Percentiles rank a stretch among this genome's conserved stretches.
phyloP scores from a whole-genome alignment of 768 basidiomycete species.

The Amanita jacksonii region DNA sequence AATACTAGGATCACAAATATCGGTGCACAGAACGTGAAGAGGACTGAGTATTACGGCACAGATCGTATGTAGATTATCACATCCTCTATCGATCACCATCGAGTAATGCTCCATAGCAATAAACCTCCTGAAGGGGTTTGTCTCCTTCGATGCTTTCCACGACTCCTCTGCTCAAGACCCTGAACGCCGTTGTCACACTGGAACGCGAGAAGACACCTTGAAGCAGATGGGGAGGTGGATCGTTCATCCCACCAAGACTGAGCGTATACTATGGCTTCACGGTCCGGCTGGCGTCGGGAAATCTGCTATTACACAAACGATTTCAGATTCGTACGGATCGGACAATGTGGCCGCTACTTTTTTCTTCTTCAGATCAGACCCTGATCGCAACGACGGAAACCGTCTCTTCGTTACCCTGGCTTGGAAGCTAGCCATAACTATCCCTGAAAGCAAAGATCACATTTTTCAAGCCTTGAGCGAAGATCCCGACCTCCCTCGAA shows the following conservation, averaged over 20 bases:
- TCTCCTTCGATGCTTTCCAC: background rate
- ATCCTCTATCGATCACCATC: too few species aligned
- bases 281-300: constrained; percentile 7
- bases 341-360: background rate
- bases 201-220: background rate
- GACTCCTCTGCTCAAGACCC: background rate
- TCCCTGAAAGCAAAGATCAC: background rate
- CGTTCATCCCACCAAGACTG: background rate
- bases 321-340: background rate
- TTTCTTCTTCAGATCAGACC: background rate
- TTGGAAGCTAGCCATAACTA: background rate
- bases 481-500: too few species aligned
- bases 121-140: background rate
- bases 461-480: too few species aligned
- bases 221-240: background rate
- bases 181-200: background rate
- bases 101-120: too few species aligned
- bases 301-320: constrained; percentile 4
- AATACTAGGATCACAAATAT: too few species aligned
- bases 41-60: too few species aligned
- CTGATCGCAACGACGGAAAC: background rate
- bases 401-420: background rate
- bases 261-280: background rate
- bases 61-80: too few species aligned
- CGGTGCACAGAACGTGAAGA: too few species aligned